Evolutionary conservation across 2,329 filamentous ascomycete species (phyloP).

Genomic region (Nectriaceae sp.): DNA sequence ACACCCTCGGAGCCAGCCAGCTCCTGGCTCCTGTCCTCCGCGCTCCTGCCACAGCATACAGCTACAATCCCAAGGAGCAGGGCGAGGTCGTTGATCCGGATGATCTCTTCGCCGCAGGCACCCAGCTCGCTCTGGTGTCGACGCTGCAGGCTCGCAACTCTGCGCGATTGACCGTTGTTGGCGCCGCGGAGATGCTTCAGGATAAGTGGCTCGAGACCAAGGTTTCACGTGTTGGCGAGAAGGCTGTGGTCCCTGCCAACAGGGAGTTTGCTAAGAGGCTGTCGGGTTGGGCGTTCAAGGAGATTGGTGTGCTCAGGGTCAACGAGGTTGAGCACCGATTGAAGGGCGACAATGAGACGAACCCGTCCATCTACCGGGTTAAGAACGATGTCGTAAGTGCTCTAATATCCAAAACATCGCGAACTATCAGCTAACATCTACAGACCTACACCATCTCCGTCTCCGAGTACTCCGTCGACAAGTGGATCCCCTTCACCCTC

Average conservation of each 20-base stretch:
- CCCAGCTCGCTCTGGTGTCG: conserved; percentile 83
- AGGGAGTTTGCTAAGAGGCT: conserved; percentile 82
- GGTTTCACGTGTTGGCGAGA: conserved; percentile 61
- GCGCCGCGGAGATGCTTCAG: conserved; percentile 83
- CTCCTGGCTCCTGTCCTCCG: conserved; percentile 80
- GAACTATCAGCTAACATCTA: conserved; percentile 23
- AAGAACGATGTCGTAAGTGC: conserved; percentile 92
- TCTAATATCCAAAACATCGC: not conserved
- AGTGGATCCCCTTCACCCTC: conserved; percentile 73
- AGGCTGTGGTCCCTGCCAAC: conserved; percentile 70
- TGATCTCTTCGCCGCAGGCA: conserved; percentile 81
- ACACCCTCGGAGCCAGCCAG: conserved; percentile 75
- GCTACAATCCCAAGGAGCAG: conserved; percentile 91
- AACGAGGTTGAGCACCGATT: conserved; percentile 80
- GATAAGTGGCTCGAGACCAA: conserved; percentile 86
- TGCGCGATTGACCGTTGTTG: conserved; percentile 82
- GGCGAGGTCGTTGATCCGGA: conserved; percentile 62
- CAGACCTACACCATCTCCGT: conserved; percentile 86
- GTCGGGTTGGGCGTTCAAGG: conserved; percentile 95
- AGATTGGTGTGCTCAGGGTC: conserved; percentile 85
- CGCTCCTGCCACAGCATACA: conserved; percentile 84
- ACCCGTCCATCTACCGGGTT: conserved; percentile 89
- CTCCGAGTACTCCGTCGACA: conserved; percentile 78
- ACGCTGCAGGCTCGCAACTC: conserved; percentile 90
- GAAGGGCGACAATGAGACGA: conserved; percentile 58